Evolutionary conservation across 805 yeast genomes (phyloP).

Genomic region (Saccharomycopsis sp.): DNA sequence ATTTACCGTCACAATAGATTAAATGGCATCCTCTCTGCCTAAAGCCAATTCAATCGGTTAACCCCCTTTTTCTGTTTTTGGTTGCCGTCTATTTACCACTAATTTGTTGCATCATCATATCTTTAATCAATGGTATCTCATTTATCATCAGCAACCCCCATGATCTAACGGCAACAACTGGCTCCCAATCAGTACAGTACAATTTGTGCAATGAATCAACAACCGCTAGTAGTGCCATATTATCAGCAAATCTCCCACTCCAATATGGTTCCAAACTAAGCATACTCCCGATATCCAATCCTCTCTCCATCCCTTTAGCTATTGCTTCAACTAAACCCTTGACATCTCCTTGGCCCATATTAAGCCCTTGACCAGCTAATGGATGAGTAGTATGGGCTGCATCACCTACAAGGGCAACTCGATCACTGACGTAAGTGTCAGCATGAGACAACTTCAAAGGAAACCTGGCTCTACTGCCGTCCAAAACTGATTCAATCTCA

Average conservation of each 20-base stretch:
- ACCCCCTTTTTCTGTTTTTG: too few relatives aligned
- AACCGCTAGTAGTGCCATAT: conserved; percentile 76
- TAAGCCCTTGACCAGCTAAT: conserved; percentile 94
- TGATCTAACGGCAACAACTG: conserved; percentile 69
- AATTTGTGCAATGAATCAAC: conserved; percentile 90
- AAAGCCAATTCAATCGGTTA: too few relatives aligned
- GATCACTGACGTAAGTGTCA: conserved; percentile 74
- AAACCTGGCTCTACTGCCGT: conserved; percentile 72
- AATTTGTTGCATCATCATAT: conserved; percentile 55
- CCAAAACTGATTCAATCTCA: conserved; percentile 50
- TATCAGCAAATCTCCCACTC: conserved; percentile 71
- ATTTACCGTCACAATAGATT: too few relatives aligned
- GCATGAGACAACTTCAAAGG: conserved; percentile 88
- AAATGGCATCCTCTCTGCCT: too few relatives aligned
- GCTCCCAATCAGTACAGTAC: conserved; percentile 64
- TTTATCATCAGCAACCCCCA: conserved; percentile 70
- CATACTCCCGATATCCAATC: conserved; percentile 80
- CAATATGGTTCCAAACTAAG: conserved; percentile 83
- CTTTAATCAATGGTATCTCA: conserved; percentile 56
- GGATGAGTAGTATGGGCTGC: conserved; percentile 99
- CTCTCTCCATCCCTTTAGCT: conserved; percentile 65
- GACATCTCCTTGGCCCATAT: conserved; percentile 96
- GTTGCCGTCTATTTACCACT: conserved; percentile 32
- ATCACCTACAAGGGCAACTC: conserved; percentile 93
- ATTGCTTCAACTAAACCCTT: conserved; percentile 60